These are phyloP conservation scores for Hibiscus trionum DNA, from an alignment of 345 rosid species.

Conservation along the genomic window DNA sequence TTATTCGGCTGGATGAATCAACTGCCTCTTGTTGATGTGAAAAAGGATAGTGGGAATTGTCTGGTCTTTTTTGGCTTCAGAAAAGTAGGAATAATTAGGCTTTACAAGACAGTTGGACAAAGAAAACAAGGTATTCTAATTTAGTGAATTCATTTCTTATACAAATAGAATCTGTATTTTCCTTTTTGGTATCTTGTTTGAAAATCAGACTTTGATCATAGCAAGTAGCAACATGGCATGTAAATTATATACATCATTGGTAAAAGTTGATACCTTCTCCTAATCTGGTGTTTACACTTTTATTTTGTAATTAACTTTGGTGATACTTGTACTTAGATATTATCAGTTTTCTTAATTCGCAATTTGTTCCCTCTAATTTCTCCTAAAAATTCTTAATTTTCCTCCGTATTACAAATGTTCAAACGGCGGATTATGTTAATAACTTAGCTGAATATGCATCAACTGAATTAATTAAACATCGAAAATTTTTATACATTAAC, in stretches of 20 bases:
- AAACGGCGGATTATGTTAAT: no score
- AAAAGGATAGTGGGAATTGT: not conserved
- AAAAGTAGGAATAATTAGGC: not conserved
- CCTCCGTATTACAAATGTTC: no score
- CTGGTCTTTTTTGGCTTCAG: not conserved
- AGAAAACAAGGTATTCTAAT: not conserved
- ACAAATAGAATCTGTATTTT: not conserved
- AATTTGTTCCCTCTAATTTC: no score
- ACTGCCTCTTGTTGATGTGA: slow-evolving; percentile 9
- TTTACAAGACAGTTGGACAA: not conserved
- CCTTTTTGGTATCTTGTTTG: not conserved
- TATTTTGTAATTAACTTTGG: no score
- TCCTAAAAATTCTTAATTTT: no score
- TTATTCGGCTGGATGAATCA: slow-evolving; percentile 11
- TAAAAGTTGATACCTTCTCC: not conserved
- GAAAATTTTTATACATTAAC: no score
- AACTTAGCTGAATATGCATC: no score
- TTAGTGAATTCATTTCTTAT: not conserved
- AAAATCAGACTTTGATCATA: not conserved
- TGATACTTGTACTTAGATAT: no score
- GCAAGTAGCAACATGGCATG: not conserved
- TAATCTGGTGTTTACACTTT: no score
- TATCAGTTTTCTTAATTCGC: no score
- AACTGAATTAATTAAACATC: no score
- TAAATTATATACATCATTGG: not conserved